Evolutionary conservation across 108 stramenopile genomes (phyloP).

Genomic region (Cyclotella sp.): DNA sequence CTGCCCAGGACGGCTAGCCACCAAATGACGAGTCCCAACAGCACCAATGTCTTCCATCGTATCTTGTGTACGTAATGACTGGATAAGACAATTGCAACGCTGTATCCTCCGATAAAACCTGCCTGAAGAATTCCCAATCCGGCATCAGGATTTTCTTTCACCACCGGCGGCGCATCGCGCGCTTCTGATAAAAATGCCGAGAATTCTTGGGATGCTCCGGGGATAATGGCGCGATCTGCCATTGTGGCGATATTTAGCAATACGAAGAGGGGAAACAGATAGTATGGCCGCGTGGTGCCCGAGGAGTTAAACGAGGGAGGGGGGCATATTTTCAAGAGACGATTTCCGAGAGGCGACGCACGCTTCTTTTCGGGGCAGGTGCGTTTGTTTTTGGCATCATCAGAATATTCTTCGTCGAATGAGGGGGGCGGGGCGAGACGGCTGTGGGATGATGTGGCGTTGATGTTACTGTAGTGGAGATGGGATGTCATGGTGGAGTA

Average conservation of each 20-base stretch:
- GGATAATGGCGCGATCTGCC: constrained; percentile 55
- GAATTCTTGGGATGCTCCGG: constrained; percentile 52
- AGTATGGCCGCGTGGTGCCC: constrained; percentile 45
- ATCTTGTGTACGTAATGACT: constrained; percentile 54
- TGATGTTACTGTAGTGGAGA: background rate
- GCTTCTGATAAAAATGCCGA: constrained; percentile 40
- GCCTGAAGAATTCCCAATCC: constrained; percentile 49
- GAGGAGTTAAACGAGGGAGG: constrained; percentile 20
- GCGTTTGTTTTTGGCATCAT: constrained; percentile 24
- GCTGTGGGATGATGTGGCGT: background rate
- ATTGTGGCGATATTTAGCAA: constrained; percentile 48
- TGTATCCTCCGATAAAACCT: constrained; percentile 53
- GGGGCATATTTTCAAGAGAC: constrained; percentile 9
- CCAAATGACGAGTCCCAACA: constrained; percentile 42
- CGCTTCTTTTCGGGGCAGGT: background rate
- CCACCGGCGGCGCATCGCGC: constrained; percentile 33
- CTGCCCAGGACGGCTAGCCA: constrained; percentile 48
- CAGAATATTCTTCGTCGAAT: background rate
- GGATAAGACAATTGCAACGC: constrained; percentile 32
- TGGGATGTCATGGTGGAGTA: constrained; percentile 11
- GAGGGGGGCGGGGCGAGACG: background rate
- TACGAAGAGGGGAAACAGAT: constrained; percentile 52
- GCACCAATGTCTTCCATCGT: constrained; percentile 51
- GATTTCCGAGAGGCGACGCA: background rate
- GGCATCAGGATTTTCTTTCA: constrained; percentile 46